Base-by-base conservation (phyloP, 306 rosid genomes). In the Medicago truncatula region DNA sequence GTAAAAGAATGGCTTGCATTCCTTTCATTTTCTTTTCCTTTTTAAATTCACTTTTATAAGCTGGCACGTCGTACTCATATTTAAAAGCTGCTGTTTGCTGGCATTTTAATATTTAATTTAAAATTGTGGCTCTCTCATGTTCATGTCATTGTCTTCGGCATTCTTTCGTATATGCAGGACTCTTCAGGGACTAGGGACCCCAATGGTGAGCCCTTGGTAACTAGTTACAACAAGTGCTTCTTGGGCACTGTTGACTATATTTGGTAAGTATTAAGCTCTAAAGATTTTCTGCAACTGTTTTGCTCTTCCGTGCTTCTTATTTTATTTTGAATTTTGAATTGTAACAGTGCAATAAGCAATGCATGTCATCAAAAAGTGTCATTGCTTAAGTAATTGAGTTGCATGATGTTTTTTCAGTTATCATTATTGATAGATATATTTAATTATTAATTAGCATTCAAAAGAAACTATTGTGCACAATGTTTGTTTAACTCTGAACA, bases 191-290 rank as follows among this genome's bases (percentile, higher is more conserved):
- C 90, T 66, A 89, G 99, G 81, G 98, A 88, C 76, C 76, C 86
- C 56, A 74, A 85, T 77, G 97, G 97, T 54, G 99, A 95, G 83
- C 99, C 99, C 62, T 76, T 84, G 65, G 92, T 83, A 74, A 95
- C 99, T 73, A 95, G 97, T 85, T 92, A 87, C 78, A 68, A 95
- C 69, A 83, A 83, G 57, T 67, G 92, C 82, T 95, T 95, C 82
- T 57, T 82, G 52, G 97, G 97, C 63, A 92, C 97, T 6, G 97
- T 95, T 60, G 98, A 92, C 84, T 95, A 95, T 80, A 95, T 95
- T 78, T 95, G 99, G 99, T 92, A 85, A 59, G 83, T 76, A 47
- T 56, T 49, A 85, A 73, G 46, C 40, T 76, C 73, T 44, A 2
- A 56, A 40, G 52, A 49, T 70, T 75, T 76, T 76, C 76, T 58